phyloP scores from a whole-genome alignment of 768 basidiomycete species.

The Macrolepiota dolichaula region DNA sequence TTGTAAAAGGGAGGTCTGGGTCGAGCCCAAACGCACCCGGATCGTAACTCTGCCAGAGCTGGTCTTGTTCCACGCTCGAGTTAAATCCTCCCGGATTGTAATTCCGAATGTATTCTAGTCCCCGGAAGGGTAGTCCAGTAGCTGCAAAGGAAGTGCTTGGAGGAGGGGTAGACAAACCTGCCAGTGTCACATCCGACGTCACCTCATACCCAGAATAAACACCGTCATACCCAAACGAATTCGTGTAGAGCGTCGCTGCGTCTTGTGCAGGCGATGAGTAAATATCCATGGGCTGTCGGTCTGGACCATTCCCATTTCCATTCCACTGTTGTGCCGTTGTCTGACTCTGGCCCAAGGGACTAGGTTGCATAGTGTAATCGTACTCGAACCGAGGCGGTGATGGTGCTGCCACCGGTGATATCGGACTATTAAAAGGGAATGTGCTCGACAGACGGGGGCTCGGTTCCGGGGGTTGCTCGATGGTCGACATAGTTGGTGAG shows the following conservation, averaged over 20 bases:
- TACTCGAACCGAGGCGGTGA: constrained; percentile 59
- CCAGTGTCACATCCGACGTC: constrained; percentile 35
- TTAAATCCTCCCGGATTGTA: constrained; percentile 52
- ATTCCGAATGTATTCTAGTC: constrained; percentile 81
- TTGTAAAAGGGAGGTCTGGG: constrained; percentile 72
- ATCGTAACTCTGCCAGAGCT: constrained; percentile 65
- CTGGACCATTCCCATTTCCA: constrained; percentile 31
- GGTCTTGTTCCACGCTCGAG: constrained; percentile 41
- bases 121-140: constrained; percentile 78
- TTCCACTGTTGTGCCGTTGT: constrained; percentile 44
- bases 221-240: constrained; percentile 41
- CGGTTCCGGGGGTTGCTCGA: constrained; percentile 41
- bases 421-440: constrained; percentile 44
- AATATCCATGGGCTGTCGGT: constrained; percentile 29
- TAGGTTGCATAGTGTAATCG: constrained; percentile 42
- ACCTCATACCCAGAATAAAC: constrained; percentile 35
- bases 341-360: constrained; percentile 34
- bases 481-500: constrained; percentile 58
- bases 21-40: constrained; percentile 71
- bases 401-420: constrained; percentile 49
- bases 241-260: constrained; percentile 40
- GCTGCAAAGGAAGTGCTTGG: constrained; percentile 65
- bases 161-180: constrained; percentile 53
- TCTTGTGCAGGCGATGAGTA: constrained; percentile 42
- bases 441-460: constrained; percentile 51